Percentiles rank a stretch among this genome's conserved stretches.
phyloP scores from a whole-genome alignment of 805 yeast genomes.

The Pichia californica region DNA sequence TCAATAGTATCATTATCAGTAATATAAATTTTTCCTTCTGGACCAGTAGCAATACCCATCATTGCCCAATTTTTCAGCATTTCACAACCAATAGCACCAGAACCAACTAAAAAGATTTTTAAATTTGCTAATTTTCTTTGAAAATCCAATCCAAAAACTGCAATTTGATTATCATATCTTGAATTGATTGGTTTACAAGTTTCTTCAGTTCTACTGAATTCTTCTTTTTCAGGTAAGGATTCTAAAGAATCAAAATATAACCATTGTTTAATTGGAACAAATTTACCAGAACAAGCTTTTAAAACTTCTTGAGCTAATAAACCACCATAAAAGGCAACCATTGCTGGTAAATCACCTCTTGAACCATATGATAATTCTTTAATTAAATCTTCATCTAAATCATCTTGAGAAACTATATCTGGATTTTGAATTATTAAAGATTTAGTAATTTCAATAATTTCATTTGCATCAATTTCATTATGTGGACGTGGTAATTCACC shows the following conservation, averaged over 20 bases:
- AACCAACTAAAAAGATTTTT: conserved; percentile 85
- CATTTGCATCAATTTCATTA: conserved; percentile 66
- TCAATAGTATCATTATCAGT: conserved; percentile 96
- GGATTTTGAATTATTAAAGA: conserved; percentile 54
- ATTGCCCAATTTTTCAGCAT: conserved; percentile 98
- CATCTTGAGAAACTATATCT: conserved; percentile 47
- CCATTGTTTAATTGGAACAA: conserved; percentile 88
- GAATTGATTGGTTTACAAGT: conserved; percentile 70
- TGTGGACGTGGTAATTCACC: conserved; percentile 72
- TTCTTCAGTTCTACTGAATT: conserved; percentile 58
- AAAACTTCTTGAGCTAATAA: conserved; percentile 93
- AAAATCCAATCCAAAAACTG: conserved; percentile 80
- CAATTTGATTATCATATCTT: conserved; percentile 92
- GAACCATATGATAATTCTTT: conserved; percentile 77
- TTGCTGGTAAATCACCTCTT: conserved; percentile 85
- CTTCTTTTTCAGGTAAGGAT: conserved; percentile 62
- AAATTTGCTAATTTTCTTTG: conserved; percentile 69
- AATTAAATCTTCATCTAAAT: conserved; percentile 58
- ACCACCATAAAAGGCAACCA: conserved; percentile 89
- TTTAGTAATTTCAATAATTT: conserved; percentile 52
- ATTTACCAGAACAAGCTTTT: conserved; percentile 93
- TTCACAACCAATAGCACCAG: conserved; percentile 99
- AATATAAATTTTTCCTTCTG: conserved; percentile 72
- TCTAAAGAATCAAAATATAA: conserved; percentile 92
- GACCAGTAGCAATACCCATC: conserved; percentile 92